Percentiles rank a stretch among this genome's conserved stretches.
These are phyloP conservation scores for Skeletonema potamos DNA, from an alignment of 108 stramenopile species.

Conservation along the genomic window DNA sequence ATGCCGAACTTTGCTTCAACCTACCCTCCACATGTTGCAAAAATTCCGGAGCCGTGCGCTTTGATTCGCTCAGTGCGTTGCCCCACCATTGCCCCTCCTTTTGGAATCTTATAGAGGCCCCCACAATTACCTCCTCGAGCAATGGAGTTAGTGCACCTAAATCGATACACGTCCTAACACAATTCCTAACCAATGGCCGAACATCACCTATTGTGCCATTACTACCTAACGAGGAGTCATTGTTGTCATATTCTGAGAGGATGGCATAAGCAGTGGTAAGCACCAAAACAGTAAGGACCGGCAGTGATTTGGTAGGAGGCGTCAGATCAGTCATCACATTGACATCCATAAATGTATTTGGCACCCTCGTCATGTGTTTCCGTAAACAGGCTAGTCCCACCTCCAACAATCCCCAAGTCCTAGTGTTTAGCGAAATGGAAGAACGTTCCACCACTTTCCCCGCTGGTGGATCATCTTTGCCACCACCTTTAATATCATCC, in stretches of 20 bases:
- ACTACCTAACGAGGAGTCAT: neutral
- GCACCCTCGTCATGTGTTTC: conserved; percentile 18
- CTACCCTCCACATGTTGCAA: conserved; percentile 38
- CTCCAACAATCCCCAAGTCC: conserved; percentile 48
- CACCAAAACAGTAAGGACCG: conserved; percentile 17
- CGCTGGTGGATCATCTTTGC: conserved; percentile 8
- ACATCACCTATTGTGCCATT: conserved; percentile 15
- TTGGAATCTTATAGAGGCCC: conserved; percentile 19
- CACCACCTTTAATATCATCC: conserved; percentile 6
- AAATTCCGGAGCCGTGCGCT: conserved; percentile 30
- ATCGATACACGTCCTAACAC: conserved; percentile 38
- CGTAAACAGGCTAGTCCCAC: conserved; percentile 49
- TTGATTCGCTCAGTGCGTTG: conserved; percentile 12
- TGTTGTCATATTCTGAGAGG: conserved; percentile 29
- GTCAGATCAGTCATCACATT: neutral
- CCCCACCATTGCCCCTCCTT: conserved; percentile 28
- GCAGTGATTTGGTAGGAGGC: neutral
- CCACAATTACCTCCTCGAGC: conserved; percentile 35
- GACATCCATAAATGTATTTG: neutral
- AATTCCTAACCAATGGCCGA: conserved; percentile 34
- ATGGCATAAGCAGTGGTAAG: conserved; percentile 31
- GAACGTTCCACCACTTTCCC: conserved; percentile 36
- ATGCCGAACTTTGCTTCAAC: conserved; percentile 22
- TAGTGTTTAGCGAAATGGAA: conserved; percentile 9
- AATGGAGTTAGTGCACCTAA: conserved; percentile 24